These are phyloP conservation scores for Fennellomyces sp. DNA, from an alignment of 371 early-diverging fungal genomes.

Conservation along the genomic window DNA sequence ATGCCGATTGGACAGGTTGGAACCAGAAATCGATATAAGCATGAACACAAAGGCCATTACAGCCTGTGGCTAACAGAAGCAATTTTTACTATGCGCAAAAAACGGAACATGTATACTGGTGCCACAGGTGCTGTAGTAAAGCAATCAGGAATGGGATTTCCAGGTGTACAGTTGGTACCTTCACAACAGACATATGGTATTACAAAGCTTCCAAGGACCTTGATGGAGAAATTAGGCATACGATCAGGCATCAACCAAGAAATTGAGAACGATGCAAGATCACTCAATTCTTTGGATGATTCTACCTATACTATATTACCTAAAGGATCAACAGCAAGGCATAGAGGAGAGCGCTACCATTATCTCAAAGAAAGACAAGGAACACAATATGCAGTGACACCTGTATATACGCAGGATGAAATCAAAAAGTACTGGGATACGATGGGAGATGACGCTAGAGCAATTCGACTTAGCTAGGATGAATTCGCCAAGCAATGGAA, in stretches of 20 bases:
- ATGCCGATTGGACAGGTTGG: neutral
- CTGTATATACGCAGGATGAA: neutral
- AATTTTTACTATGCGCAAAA: neutral
- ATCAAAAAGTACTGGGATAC: neutral
- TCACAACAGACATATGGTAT: too few species aligned
- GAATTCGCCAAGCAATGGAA: neutral
- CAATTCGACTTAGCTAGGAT: neutral
- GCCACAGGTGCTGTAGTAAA: neutral
- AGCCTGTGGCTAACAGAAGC: neutral
- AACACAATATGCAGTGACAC: neutral
- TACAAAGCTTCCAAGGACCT: too few species aligned
- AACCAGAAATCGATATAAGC: neutral
- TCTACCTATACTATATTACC: neutral
- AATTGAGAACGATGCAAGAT: too few species aligned
- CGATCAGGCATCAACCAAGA: too few species aligned
- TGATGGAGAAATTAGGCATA: too few species aligned
- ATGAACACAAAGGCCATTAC: neutral
- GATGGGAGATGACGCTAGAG: neutral
- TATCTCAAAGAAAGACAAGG: neutral
- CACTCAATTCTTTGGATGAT: too few species aligned
- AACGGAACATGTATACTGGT: neutral
- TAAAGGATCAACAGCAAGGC: neutral
- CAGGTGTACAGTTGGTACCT: too few species aligned
- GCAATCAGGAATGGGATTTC: too few species aligned
- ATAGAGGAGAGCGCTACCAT: neutral